Conservation (phyloP, 495 filamentous ascomycete genomes). For the Achaetomiella virescens region DNA sequence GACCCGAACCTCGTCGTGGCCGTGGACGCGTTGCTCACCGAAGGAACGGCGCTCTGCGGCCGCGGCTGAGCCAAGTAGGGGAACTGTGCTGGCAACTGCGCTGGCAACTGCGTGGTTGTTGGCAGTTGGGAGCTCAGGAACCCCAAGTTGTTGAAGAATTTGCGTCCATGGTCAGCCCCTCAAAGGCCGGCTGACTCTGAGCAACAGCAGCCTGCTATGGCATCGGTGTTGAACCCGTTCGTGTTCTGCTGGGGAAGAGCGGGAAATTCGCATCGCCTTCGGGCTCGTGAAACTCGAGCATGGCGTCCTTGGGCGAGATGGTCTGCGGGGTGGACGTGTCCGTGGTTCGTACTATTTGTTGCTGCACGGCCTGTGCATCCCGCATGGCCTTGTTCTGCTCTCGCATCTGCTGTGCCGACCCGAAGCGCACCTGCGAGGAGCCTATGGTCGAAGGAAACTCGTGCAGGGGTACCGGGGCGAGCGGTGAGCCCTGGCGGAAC, state of each 20-base stretch:
- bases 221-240: constrained; percentile 26
- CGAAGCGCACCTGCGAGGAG: constrained; percentile 40
- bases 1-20: constrained; percentile 40
- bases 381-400: constrained; percentile 55
- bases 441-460: constrained; percentile 34
- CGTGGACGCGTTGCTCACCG: constrained; percentile 29
- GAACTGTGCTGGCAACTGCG: constrained; percentile 55
- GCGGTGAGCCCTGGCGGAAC: constrained; percentile 71
- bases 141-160: constrained; percentile 30
- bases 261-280: constrained; percentile 63
- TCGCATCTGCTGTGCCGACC: constrained; percentile 52
- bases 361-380: constrained; percentile 48
- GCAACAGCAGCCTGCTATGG: constrained; percentile 24
- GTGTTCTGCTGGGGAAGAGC: constrained; percentile 51
- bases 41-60: constrained; percentile 42
- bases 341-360: constrained; percentile 42
- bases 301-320: constrained; percentile 91
- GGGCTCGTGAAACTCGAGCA: constrained; percentile 73
- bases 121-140: constrained; percentile 33
- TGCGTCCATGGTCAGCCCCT: constrained; percentile 41
- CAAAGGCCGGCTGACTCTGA: constrained; percentile 33
- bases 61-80: constrained; percentile 44
- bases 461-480: constrained; percentile 45
- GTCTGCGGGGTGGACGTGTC: constrained; percentile 63
- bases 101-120: constrained; percentile 42